Conservation (phyloP, 2,329 filamentous ascomycete genomes). For the Pseudogymnoascus sp. region DNA sequence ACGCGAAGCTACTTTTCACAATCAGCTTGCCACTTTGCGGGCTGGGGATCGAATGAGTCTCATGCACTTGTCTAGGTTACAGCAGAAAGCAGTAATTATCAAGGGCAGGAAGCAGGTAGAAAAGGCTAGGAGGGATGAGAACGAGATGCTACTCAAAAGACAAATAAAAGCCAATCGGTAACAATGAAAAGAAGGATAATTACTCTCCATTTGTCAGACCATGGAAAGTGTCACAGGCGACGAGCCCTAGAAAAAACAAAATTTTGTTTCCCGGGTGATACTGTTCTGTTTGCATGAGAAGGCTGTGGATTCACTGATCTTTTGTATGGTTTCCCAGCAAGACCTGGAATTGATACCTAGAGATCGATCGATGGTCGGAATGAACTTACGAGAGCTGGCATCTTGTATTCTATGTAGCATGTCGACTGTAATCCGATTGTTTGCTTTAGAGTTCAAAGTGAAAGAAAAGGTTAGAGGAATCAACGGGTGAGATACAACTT, state of each 20-base stretch:
- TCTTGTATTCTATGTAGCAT: neutral
- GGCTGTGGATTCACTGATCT: neutral
- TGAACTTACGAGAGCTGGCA: neutral
- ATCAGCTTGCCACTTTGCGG: conserved; percentile 5
- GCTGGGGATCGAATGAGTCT: conserved; percentile 3
- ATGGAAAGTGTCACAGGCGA: neutral
- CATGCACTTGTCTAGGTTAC: conserved; percentile 3
- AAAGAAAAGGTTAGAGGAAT: neutral
- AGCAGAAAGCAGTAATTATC: neutral
- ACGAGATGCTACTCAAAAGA: neutral
- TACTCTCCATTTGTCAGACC: neutral
- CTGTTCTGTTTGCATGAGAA: neutral
- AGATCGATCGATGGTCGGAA: neutral
- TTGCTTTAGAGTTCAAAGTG: neutral
- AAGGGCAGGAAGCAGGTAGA: conserved; percentile 1
- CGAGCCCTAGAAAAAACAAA: neutral
- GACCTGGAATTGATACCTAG: neutral
- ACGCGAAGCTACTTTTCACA: conserved; percentile 4
- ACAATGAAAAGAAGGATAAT: neutral
- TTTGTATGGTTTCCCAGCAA: neutral
- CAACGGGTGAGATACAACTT: neutral
- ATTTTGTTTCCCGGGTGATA: neutral
- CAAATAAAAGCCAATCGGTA: neutral
- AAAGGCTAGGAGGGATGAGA: neutral
- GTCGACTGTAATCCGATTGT: neutral